Percentiles rank a stretch among this genome's conserved stretches.
phyloP scores from a whole-genome alignment of 768 basidiomycete genomes.

The Suillus brevipes region DNA sequence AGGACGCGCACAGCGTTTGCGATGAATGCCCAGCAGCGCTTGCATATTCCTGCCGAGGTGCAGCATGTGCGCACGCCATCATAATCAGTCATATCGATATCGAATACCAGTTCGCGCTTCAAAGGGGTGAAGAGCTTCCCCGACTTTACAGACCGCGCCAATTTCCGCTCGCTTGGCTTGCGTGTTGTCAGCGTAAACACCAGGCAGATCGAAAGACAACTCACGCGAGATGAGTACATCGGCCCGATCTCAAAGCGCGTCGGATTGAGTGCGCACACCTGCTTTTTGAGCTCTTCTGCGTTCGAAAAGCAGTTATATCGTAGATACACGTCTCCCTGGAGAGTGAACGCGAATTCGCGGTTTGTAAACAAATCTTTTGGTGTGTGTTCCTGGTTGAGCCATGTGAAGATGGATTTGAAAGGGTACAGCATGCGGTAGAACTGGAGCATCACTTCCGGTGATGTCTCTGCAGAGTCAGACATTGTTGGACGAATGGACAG shows the following conservation, averaged over 20 bases:
- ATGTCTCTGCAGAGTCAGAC: conserved; percentile 28
- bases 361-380: conserved; percentile 84
- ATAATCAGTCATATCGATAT: conserved; percentile 99
- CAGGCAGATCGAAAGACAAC: conserved; percentile 28
- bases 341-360: conserved; percentile 94
- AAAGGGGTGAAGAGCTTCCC: conserved; percentile 58
- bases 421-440: conserved; percentile 94
- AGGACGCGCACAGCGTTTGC: conserved; percentile 88
- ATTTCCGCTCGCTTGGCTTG: conserved; percentile 89
- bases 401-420: conserved; percentile 89
- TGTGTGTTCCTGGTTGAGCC: conserved; percentile 90
- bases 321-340: conserved; percentile 87
- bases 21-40: conserved; percentile 93
- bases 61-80: conserved; percentile 95
- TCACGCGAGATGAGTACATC: conserved; percentile 81
- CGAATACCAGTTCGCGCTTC: conserved; percentile 93
- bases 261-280: conserved; percentile 82
- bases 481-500: background rate
- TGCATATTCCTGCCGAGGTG: conserved; percentile 86
- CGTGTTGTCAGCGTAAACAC: conserved; percentile 2
- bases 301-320: conserved; percentile 91
- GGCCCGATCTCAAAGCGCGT: conserved; percentile 97
- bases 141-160: conserved; percentile 52
- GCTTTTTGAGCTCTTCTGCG: conserved; percentile 88
- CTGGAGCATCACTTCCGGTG: conserved; percentile 65